Evolutionary conservation across 345 rosid genomes (phyloP).

Genomic region (Bruguiera parviflora): DNA sequence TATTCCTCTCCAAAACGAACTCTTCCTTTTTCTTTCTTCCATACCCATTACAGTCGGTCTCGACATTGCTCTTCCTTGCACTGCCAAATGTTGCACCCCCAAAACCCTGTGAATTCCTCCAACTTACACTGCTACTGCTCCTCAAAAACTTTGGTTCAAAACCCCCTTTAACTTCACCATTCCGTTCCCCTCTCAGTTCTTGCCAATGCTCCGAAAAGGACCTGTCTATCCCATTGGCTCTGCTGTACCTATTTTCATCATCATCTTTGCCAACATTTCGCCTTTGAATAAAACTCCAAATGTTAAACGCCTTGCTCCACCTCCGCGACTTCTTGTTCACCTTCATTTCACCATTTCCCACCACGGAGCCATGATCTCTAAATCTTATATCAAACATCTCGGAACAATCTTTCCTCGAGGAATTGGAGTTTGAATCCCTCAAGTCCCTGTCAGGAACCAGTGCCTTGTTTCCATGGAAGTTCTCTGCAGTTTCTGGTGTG

Average conservation of each 20-base stretch:
- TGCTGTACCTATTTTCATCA: slow-evolving; percentile 64
- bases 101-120: slow-evolving; percentile 58
- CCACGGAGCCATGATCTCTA: slow-evolving; percentile 49
- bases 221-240: slow-evolving; percentile 61
- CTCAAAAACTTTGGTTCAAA: slow-evolving; percentile 70
- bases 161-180: slow-evolving; percentile 53
- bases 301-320: slow-evolving; percentile 88
- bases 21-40: slow-evolving; percentile 64
- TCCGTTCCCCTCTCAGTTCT: slow-evolving; percentile 58
- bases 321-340: slow-evolving; percentile 59
- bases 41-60: slow-evolving; percentile 45
- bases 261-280: slow-evolving; percentile 60
- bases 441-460: slow-evolving; percentile 44
- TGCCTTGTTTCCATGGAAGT: slow-evolving; percentile 40
- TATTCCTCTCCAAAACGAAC: slow-evolving; percentile 65
- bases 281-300: slow-evolving; percentile 75
- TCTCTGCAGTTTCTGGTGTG: slow-evolving; percentile 57
- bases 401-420: slow-evolving; percentile 68
- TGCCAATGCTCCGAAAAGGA: slow-evolving; percentile 88
- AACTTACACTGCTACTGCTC: slow-evolving; percentile 96
- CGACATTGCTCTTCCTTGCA: slow-evolving; percentile 57
- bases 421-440: slow-evolving; percentile 59
- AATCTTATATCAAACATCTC: slow-evolving; percentile 71
- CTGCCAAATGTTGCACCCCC: slow-evolving; percentile 39
- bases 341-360: slow-evolving; percentile 53